Percentiles rank a stretch among this genome's conserved stretches.
Evolutionary conservation across 805 yeast genomes (phyloP).

Genomic region (Saturnispora halmiae): DNA sequence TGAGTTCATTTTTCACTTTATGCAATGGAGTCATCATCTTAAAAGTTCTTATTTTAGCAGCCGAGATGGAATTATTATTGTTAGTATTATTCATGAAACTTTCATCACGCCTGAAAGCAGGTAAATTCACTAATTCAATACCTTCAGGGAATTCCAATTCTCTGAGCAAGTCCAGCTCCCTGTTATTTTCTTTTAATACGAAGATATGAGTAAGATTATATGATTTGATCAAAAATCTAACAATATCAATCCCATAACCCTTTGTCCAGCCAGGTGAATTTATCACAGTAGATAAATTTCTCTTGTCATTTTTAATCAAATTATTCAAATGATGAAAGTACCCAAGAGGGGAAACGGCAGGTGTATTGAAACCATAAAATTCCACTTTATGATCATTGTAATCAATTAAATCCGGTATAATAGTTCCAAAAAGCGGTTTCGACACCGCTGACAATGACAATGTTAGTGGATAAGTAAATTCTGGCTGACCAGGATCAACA

Average conservation of each 20-base stretch:
- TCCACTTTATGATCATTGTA: conserved; percentile 15
- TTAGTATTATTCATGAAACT: conserved; percentile 30
- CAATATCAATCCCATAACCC: conserved; percentile 69
- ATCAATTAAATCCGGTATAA: conserved; percentile 21
- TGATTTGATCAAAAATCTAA: conserved; percentile 37
- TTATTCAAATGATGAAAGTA: conserved; percentile 39
- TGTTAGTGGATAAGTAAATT: conserved; percentile 62
- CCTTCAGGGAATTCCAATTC: conserved; percentile 9
- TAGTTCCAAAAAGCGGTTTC: conserved; percentile 31
- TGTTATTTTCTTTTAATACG: conserved; percentile 28
- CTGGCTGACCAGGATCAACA: conserved; percentile 87
- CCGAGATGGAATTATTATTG: conserved; percentile 41
- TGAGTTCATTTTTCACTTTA: conserved; percentile 3
- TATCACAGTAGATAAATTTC: conserved; percentile 31
- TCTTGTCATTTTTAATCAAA: conserved; percentile 29
- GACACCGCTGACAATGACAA: conserved; percentile 42
- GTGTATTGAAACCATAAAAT: conserved; percentile 58
- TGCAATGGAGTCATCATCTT: conserved; percentile 50
- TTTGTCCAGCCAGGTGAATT: conserved; percentile 91
- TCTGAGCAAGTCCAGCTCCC: conserved; percentile 25
- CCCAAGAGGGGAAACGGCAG: conserved; percentile 53
- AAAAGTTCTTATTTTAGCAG: conserved; percentile 45
- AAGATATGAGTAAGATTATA: conserved; percentile 50
- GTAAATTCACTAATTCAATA: conserved; percentile 11
- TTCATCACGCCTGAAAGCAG: conserved; percentile 3